Evolutionary conservation across 768 basidiomycete genomes (phyloP).

Genomic region (Boletus edulis): DNA sequence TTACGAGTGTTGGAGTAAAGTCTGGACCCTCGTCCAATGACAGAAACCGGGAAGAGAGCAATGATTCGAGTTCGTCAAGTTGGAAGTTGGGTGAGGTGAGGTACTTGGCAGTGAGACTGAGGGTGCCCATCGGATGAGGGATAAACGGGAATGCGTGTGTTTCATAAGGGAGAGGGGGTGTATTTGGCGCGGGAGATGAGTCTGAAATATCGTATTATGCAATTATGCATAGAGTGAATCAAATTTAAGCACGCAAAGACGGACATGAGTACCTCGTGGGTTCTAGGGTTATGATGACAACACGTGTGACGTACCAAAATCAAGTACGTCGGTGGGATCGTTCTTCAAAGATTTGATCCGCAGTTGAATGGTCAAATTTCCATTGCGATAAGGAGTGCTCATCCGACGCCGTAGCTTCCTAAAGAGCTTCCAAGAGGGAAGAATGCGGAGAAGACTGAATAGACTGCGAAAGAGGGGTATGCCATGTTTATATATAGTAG

Average conservation of each 20-base stretch:
- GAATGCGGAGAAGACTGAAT: constrained; percentile 62
- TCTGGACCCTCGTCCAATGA: constrained; percentile 62
- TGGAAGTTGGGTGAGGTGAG: constrained; percentile 67
- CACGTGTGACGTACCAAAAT: constrained; percentile 38
- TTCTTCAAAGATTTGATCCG: constrained; percentile 40
- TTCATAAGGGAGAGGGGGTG: constrained; percentile 44
- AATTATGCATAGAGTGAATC: not conserved
- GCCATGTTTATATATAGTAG: constrained; percentile 82
- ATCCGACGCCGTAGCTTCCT: constrained; percentile 52
- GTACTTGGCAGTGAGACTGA: constrained; percentile 62
- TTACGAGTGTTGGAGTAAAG: constrained; percentile 71
- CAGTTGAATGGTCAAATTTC: constrained; percentile 48
- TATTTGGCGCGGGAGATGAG: constrained; percentile 38
- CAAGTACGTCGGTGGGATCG: constrained; percentile 26
- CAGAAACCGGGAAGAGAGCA: constrained; percentile 71
- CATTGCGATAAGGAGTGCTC: constrained; percentile 36
- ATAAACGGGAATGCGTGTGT: constrained; percentile 64
- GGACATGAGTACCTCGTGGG: constrained; percentile 33
- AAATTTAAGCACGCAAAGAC: constrained; percentile 13
- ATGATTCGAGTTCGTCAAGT: constrained; percentile 73
- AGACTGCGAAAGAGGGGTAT: constrained; percentile 80
- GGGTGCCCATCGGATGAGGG: constrained; percentile 64
- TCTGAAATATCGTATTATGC: constrained; percentile 27
- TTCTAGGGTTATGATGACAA: constrained; percentile 24
- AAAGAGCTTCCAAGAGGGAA: constrained; percentile 75